phyloP scores from a whole-genome alignment of 2,329 filamentous ascomycete genomes.

The Calonectria pauciramosa region DNA sequence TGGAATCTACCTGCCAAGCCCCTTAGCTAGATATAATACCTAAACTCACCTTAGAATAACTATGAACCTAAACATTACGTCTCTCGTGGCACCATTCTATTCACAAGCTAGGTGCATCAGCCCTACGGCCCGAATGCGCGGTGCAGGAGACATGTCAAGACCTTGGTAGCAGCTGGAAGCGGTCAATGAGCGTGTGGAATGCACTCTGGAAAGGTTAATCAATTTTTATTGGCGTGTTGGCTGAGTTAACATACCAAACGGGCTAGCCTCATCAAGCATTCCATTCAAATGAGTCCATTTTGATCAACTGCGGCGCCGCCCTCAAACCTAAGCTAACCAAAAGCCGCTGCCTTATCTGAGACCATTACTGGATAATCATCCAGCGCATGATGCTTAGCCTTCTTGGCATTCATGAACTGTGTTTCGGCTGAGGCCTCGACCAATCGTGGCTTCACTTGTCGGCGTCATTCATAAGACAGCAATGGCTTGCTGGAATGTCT shows the following conservation, averaged over 20 bases:
- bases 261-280: neutral
- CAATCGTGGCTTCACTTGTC: neutral
- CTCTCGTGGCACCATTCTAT: neutral
- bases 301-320: neutral
- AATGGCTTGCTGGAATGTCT: neutral
- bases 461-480: neutral
- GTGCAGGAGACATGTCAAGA: neutral
- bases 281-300: neutral
- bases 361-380: neutral
- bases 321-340: neutral
- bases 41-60: neutral
- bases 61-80: neutral
- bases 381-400: neutral
- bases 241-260: neutral
- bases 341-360: neutral
- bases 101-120: neutral
- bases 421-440: neutral
- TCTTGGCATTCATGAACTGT: neutral
- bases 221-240: neutral
- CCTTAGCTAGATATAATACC: neutral
- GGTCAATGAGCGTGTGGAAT: neutral
- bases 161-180: neutral
- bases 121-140: neutral
- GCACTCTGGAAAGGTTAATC: neutral
- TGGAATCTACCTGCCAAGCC: neutral